These are phyloP conservation scores for Calocybe indica DNA, from an alignment of 768 basidiomycete species.

Conservation along the genomic window DNA sequence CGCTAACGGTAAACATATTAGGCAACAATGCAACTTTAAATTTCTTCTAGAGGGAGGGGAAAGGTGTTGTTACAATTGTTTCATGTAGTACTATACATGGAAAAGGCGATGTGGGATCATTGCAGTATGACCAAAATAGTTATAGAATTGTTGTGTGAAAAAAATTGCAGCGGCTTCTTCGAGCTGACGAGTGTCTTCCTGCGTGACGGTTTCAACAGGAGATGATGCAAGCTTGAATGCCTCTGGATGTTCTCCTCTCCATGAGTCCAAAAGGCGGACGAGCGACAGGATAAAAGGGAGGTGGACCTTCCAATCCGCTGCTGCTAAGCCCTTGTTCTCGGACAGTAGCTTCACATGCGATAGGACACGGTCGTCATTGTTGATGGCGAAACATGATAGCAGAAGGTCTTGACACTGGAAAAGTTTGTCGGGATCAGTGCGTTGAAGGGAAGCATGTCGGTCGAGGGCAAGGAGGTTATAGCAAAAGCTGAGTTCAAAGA, in stretches of 20 bases:
- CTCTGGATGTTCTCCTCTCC: slow-evolving; percentile 1
- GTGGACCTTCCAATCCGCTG: neutral
- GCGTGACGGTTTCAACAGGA: neutral
- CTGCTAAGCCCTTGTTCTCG: neutral
- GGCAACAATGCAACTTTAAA: neutral
- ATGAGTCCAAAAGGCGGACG: neutral
- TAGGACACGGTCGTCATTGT: too few species aligned
- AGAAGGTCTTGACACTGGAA: slow-evolving; percentile 2
- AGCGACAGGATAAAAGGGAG: neutral
- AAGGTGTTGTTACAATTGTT: neutral
- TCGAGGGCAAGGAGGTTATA: slow-evolving; percentile 15
- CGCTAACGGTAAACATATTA: slow-evolving; percentile 1
- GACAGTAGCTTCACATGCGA: neutral
- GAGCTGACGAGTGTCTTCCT: neutral
- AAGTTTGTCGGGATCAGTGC: neutral
- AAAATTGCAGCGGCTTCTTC: neutral
- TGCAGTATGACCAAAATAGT: slow-evolving; percentile 6
- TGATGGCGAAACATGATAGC: slow-evolving; percentile 1
- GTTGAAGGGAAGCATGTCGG: neutral
- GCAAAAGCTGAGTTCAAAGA: slow-evolving; percentile 12
- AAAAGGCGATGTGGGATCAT: slow-evolving; percentile 5
- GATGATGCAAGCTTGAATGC: neutral
- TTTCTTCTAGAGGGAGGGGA: neutral
- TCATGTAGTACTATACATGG: neutral
- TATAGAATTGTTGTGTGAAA: slow-evolving; percentile 7